Conservation (phyloP, 2,329 filamentous ascomycete genomes). For the Thermothelomyces thermophilus region DNA sequence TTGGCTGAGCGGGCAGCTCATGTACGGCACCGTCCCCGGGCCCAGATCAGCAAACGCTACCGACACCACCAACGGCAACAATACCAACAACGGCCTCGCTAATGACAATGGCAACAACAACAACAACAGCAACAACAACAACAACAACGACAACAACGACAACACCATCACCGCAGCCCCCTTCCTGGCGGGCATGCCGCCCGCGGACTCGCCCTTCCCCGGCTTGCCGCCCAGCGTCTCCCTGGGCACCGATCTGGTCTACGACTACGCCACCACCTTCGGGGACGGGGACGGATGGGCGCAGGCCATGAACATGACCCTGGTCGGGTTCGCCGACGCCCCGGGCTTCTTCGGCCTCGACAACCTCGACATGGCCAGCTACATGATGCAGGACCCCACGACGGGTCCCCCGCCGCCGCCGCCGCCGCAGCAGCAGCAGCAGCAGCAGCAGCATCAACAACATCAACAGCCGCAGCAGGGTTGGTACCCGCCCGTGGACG, state of each 20-base stretch:
- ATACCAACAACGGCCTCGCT: background rate
- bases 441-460: background rate
- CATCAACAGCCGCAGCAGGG: background rate
- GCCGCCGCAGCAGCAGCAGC: background rate
- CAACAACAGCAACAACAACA: conserved; percentile 9
- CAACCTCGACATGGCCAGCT: conserved; percentile 28
- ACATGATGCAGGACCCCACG: conserved; percentile 29
- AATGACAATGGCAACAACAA: background rate
- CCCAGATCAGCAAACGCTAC: background rate
- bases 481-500: conserved; percentile 1
- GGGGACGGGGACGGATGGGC: conserved; percentile 34
- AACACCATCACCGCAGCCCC: background rate
- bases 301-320: conserved; percentile 39
- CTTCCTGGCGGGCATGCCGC: background rate
- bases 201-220: background rate
- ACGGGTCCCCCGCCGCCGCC: too few species aligned
- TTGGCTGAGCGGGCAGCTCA: conserved; percentile 3
- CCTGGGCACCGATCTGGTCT: conserved; percentile 22
- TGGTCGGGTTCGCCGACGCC: conserved; percentile 32
- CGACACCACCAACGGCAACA: background rate
- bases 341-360: conserved; percentile 22
- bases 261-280: conserved; percentile 31
- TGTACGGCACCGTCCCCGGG: background rate
- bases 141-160: conserved; percentile 6
- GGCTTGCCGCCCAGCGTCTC: background rate